Evolutionary conservation across 805 yeast genomes (phyloP), one percentile per base, ranked within the genome.

Genomic region (Saccharomycopsis sp.): DNA sequence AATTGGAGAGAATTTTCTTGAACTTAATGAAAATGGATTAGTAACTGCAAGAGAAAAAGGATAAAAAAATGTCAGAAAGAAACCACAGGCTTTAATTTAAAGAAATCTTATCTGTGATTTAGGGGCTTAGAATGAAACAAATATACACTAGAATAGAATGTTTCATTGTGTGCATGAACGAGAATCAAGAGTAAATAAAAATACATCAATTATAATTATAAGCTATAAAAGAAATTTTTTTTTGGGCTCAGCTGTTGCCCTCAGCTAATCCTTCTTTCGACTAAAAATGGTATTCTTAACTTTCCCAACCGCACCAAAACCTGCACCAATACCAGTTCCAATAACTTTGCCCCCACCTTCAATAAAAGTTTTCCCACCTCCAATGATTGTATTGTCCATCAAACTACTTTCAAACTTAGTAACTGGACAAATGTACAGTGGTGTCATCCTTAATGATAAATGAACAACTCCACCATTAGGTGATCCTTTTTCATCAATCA

Each of bases 361-460:
- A 43, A 70, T 61, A 6, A 69, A 68, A 48, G 75, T 77, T 43
- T 72, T 70, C 16, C 81, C 81, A 21, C 65, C 64, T 28, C 66
- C 72, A 35, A 71, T 68, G 32, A 74, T 63, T 8, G 61, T 65
- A 20, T 60, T 59, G 38, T 56, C 59, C 6, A 60, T 53, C 41
- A 58, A 44, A 4, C 56, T 44, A 22, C 53, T 51, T 11, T 50
- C 48, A 40, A 55, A 65, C 51, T 51, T 64, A 52, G 54, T 64
- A 51, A 56, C 74, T 31, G 56, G 62, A 43, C 78, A 64, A 13
- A 87, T 71, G 56, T 82, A 85, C 36, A 75, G 77, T 2, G 97
- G 94, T 52, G 72, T 70, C 67, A 87, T 88, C 2, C 71, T 59
- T 44, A 82, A 66, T 41, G 70, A 70, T 41, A 87, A 61, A 47